Conservation (phyloP, 306 rosid species). For the Cercis canadensis region DNA sequence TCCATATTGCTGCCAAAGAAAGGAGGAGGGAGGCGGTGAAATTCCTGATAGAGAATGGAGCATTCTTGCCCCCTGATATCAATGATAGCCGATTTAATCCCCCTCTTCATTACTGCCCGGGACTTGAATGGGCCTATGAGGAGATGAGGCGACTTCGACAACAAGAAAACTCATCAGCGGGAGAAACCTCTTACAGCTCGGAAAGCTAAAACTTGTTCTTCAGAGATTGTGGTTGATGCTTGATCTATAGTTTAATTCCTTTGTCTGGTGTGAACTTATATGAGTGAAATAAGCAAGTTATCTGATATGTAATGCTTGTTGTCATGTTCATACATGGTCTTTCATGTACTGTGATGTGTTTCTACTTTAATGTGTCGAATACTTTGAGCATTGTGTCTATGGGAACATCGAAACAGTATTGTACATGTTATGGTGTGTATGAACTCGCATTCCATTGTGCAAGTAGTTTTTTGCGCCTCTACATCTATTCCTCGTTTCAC, state of each 20-base stretch:
- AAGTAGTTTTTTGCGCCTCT: too few relatives aligned
- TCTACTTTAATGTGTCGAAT: constrained; percentile 18
- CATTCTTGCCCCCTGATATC: constrained; percentile 88
- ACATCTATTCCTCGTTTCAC: too few relatives aligned
- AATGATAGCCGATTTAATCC: constrained; percentile 90
- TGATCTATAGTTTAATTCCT: neutral
- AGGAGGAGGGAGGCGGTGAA: constrained; percentile 87
- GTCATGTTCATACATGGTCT: neutral
- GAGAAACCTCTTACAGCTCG: constrained; percentile 74
- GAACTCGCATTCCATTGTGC: too few relatives aligned
- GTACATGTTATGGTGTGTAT: too few relatives aligned
- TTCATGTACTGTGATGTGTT: neutral
- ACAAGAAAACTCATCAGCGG: constrained; percentile 52
- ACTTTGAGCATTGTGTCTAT: neutral
- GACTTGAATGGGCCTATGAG: constrained; percentile 99
- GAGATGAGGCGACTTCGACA: constrained; percentile 77
- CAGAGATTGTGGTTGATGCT: constrained; percentile 11
- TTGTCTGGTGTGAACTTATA: too few relatives aligned
- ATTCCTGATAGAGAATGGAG: constrained; percentile 87
- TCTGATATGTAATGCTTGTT: neutral
- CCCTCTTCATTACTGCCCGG: constrained; percentile 90
- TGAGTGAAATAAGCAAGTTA: constrained; percentile 23
- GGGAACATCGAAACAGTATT: neutral
- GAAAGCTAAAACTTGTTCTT: constrained; percentile 52
- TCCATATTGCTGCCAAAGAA: constrained; percentile 93